A percentile compares a stretch with the other conserved stretches of the same genome.
phyloP scores from a whole-genome alignment of 345 rosid genomes.

The Xanthoceras sorbifolium region DNA sequence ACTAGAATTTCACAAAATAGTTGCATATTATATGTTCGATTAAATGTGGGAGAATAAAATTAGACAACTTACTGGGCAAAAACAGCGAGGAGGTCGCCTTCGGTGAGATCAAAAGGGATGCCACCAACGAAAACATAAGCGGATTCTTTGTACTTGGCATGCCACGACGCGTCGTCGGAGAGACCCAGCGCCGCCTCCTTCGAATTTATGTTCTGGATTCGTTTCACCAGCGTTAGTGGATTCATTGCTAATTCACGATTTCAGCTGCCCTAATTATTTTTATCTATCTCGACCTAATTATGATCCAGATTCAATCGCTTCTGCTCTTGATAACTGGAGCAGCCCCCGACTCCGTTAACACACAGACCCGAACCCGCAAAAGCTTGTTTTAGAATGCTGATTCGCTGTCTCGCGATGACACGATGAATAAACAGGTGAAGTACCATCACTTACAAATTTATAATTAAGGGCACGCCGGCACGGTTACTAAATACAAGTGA shows the following conservation, averaged over 20 bases:
- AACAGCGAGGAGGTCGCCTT: constrained; percentile 94
- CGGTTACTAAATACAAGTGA: too few species aligned
- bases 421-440: too few species aligned
- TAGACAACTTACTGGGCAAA: constrained; percentile 69
- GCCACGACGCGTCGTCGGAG: constrained; percentile 93
- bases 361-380: too few species aligned
- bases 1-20: neutral
- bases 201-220: constrained; percentile 70
- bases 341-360: too few species aligned
- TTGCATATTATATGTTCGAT: neutral
- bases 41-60: neutral
- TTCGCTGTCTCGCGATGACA: too few species aligned
- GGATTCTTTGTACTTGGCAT: constrained; percentile 85
- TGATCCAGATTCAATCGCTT: too few species aligned
- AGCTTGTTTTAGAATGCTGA: too few species aligned
- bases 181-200: constrained; percentile 81
- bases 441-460: too few species aligned
- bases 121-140: constrained; percentile 85
- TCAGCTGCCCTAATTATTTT: neutral
- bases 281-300: too few species aligned
- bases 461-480: too few species aligned
- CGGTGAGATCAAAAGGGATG: constrained; percentile 88
- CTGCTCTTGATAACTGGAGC: too few species aligned
- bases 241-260: constrained; percentile 43
- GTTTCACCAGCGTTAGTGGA: constrained; percentile 81